These are phyloP conservation scores for Ambrosia hybrid DNA, from an alignment of 140 eudicot species.

Conservation along the genomic window DNA sequence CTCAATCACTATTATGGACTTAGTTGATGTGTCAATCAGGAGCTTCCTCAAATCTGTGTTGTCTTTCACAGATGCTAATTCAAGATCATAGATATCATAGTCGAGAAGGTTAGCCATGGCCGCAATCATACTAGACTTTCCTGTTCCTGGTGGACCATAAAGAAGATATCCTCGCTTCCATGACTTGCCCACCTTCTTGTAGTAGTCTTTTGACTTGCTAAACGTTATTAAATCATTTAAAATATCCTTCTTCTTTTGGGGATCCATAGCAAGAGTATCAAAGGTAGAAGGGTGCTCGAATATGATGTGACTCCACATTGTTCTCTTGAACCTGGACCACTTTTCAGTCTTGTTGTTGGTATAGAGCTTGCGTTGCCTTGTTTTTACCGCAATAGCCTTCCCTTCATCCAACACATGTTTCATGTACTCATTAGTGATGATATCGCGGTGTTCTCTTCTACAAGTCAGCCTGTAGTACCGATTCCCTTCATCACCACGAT, in stretches of 20 bases:
- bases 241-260: conserved; percentile 35
- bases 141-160: conserved; percentile 44
- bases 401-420: conserved; percentile 44
- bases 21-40: conserved; percentile 35
- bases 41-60: conserved; percentile 39
- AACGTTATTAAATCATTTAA: conserved; percentile 38
- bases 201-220: conserved; percentile 36
- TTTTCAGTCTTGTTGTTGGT: conserved; percentile 33
- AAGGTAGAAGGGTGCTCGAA: conserved; percentile 49
- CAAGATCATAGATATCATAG: conserved; percentile 46
- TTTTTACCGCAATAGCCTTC: conserved; percentile 22
- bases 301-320: conserved; percentile 33
- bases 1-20: conserved; percentile 44
- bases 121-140: conserved; percentile 48
- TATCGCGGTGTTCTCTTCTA: conserved; percentile 27
- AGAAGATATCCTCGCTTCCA: conserved; percentile 51
- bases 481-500: conserved; percentile 39
- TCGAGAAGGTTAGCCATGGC: conserved; percentile 43
- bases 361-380: conserved; percentile 38
- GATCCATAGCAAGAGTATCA: conserved; percentile 41
- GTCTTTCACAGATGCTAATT: conserved; percentile 38
- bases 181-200: conserved; percentile 37
- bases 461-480: conserved; percentile 42
- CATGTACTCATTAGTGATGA: conserved; percentile 34
- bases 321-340: conserved; percentile 4